phyloP scores from a whole-genome alignment of 2,329 filamentous ascomycete genomes.

The Eutypella sp. region DNA sequence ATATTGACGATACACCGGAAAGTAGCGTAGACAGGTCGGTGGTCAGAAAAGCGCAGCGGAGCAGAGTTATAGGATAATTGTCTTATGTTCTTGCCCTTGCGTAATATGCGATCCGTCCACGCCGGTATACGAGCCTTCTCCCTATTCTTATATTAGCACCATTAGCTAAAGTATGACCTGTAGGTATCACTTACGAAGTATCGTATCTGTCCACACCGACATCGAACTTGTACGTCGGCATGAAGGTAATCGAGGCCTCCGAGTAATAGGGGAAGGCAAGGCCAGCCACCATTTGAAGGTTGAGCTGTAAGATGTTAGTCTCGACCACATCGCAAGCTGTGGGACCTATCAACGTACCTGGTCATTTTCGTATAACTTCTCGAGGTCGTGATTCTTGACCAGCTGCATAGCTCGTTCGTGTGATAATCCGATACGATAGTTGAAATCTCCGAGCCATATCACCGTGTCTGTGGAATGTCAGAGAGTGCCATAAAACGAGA shows the following conservation, averaged over 20 bases:
- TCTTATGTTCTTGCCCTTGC: constrained; percentile 76
- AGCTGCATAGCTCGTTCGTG: constrained; percentile 73
- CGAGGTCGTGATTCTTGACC: constrained; percentile 67
- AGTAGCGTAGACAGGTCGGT: constrained; percentile 87
- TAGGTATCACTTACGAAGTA: constrained; percentile 62
- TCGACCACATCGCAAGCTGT: not conserved
- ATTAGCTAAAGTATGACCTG: no score
- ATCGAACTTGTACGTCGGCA: constrained; percentile 95
- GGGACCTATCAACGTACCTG: constrained; percentile 50
- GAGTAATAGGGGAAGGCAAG: constrained; percentile 88
- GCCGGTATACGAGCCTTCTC: constrained; percentile 94
- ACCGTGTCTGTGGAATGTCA: constrained; percentile 54
- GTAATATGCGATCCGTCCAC: constrained; percentile 92
- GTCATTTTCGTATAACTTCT: constrained; percentile 83
- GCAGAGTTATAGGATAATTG: constrained; percentile 81
- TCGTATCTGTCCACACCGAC: constrained; percentile 85
- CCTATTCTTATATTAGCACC: constrained; percentile 43
- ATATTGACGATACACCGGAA: constrained; percentile 82
- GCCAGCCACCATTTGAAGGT: constrained; percentile 93
- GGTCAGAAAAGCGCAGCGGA: constrained; percentile 84
- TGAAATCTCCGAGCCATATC: constrained; percentile 97
- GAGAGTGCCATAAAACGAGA: constrained; percentile 1
- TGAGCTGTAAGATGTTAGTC: constrained; percentile 52
- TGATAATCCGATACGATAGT: constrained; percentile 86
- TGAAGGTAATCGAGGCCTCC: constrained; percentile 80